These are phyloP conservation scores for Neoboletus brunneissimus DNA, from an alignment of 768 basidiomycete species.

Conservation along the genomic window DNA sequence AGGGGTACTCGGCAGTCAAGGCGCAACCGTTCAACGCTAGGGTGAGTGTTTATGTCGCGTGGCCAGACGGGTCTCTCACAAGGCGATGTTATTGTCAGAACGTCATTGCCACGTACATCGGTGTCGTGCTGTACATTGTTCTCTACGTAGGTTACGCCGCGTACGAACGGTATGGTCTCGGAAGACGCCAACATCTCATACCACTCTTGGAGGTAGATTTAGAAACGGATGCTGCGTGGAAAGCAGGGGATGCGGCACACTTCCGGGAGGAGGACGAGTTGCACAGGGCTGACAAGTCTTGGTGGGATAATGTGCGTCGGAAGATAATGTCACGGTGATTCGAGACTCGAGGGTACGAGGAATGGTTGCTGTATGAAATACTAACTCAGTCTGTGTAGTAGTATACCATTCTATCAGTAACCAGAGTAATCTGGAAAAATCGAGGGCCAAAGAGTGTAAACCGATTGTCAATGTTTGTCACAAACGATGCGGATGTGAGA, in stretches of 20 bases:
- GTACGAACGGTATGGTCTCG: conserved; percentile 37
- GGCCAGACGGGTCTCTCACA: background rate
- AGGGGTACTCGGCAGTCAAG: conserved; percentile 50
- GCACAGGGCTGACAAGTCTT: background rate
- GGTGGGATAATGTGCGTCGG: background rate
- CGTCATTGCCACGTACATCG: conserved; percentile 55
- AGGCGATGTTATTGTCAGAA: conserved; percentile 33
- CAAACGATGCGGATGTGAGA: background rate
- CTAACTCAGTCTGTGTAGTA: background rate
- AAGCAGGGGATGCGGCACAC: conserved; percentile 39
- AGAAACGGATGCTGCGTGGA: conserved; percentile 55
- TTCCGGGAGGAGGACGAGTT: conserved; percentile 34
- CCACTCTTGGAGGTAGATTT: conserved; percentile 46
- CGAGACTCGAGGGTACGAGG: background rate
- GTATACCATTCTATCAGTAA: background rate
- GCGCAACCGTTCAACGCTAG: conserved; percentile 43
- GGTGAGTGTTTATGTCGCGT: conserved; percentile 26
- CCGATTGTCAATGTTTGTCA: no score
- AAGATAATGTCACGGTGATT: conserved; percentile 1
- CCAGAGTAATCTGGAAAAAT: background rate
- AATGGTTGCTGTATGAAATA: background rate
- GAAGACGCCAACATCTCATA: conserved; percentile 37
- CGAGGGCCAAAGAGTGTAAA: background rate
- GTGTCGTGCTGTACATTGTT: conserved; percentile 44
- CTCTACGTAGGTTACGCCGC: conserved; percentile 45